phyloP scores from a whole-genome alignment of 2,329 filamentous ascomycete genomes.

The Neurospora crassa region DNA sequence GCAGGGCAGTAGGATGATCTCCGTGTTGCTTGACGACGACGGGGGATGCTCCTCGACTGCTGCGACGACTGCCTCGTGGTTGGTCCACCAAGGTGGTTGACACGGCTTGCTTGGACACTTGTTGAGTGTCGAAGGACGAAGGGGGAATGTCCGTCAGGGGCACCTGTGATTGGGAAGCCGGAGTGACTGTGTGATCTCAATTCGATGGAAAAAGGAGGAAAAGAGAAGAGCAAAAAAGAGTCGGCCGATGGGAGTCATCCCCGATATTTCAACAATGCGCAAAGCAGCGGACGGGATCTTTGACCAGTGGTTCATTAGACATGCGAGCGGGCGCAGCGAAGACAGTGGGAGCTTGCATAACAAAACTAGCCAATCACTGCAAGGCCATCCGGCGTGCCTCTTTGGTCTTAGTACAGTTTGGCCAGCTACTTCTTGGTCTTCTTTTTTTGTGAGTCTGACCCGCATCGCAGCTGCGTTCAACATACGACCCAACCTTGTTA shows the following conservation, averaged over 20 bases:
- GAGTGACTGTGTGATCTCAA: neutral
- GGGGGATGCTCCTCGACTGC: neutral
- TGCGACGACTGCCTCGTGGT: neutral
- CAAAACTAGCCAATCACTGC: no score
- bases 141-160: neutral
- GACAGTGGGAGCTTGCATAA: neutral
- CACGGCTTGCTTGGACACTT: neutral
- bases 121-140: neutral
- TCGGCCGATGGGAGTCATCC: constrained; percentile 19
- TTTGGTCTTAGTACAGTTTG: constrained; percentile 13
- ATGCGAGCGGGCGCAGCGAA: constrained; percentile 17
- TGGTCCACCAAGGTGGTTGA: neutral
- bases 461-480: neutral
- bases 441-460: constrained; percentile 8
- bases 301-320: neutral
- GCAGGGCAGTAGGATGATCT: neutral
- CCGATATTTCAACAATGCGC: constrained; percentile 18
- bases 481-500: neutral
- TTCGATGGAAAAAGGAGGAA: constrained; percentile 11
- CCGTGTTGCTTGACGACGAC: neutral
- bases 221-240: constrained; percentile 10
- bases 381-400: constrained; percentile 16
- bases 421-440: constrained; percentile 4
- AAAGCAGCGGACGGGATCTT: constrained; percentile 1
- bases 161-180: neutral